Percentiles rank a stretch among this genome's conserved stretches.
phyloP scores from a whole-genome alignment of 768 basidiomycete genomes.

The Phaeotremella skinneri region DNA sequence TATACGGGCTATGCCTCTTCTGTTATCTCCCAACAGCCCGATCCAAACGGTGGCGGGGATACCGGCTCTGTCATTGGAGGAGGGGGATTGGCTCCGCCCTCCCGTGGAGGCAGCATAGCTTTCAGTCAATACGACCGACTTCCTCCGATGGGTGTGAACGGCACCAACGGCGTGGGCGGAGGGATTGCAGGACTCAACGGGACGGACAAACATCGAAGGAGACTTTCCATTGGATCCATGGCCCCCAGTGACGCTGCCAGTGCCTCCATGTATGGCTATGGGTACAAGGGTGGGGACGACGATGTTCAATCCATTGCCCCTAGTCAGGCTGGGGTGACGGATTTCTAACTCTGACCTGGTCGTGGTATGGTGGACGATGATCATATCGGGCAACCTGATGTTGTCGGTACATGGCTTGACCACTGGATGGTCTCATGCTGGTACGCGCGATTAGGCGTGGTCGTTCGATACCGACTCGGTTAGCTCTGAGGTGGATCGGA shows the following conservation, averaged over 20 bases:
- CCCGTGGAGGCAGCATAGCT: conserved; percentile 60
- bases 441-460: too few relatives aligned
- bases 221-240: conserved; percentile 34
- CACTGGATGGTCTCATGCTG: too few relatives aligned
- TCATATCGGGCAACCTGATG: too few relatives aligned
- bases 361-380: too few relatives aligned
- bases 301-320: conserved; percentile 46
- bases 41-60: conserved; percentile 28
- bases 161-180: conserved; percentile 9
- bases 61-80: conserved; percentile 51
- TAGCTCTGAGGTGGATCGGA: too few relatives aligned
- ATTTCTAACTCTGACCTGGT: too few relatives aligned
- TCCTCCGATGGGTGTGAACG: conserved; percentile 53
- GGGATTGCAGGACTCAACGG: conserved; percentile 5
- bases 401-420: too few relatives aligned
- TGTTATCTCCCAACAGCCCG: conserved; percentile 86
- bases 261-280: conserved; percentile 46
- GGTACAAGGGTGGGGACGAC: conserved; percentile 52
- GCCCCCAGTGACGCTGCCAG: conserved; percentile 45
- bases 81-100: conserved; percentile 58
- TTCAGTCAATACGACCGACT: conserved; percentile 90
- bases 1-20: conserved; percentile 82
- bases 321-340: conserved; percentile 51
- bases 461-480: too few relatives aligned
- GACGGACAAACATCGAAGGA: conserved; percentile 9